These are phyloP conservation scores for Suillus weaverae DNA, from an alignment of 768 basidiomycete species.

Conservation along the genomic window DNA sequence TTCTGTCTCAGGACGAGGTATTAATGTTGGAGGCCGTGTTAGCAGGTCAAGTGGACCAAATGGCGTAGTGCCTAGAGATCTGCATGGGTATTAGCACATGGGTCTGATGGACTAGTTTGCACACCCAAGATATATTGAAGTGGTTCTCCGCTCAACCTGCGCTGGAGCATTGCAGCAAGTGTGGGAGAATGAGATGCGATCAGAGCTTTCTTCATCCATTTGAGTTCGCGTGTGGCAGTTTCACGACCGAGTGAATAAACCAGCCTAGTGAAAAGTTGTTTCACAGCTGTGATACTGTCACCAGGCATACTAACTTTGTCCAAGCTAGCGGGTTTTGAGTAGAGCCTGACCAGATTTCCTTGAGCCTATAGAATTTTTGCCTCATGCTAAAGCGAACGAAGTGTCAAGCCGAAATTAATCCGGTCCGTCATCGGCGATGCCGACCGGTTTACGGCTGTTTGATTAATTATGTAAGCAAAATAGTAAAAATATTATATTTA, in stretches of 20 bases:
- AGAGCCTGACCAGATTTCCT: not conserved
- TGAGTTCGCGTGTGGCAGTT: constrained; percentile 42
- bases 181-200: constrained; percentile 24
- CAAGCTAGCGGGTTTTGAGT: not conserved
- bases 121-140: constrained; percentile 89
- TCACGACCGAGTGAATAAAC: constrained; percentile 34
- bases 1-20: constrained; percentile 95
- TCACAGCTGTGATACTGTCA: constrained; percentile 7
- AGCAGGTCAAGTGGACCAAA: constrained; percentile 83
- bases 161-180: constrained; percentile 49
- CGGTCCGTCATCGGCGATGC: constrained; percentile 5
- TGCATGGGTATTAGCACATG: not conserved
- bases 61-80: constrained; percentile 64
- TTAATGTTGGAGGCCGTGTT: constrained; percentile 77
- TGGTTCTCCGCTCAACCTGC: constrained; percentile 71
- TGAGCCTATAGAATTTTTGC: constrained; percentile 14
- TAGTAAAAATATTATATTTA: constrained; percentile 1
- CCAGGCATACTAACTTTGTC: constrained; percentile 9
- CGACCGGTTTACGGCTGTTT: constrained; percentile 3
- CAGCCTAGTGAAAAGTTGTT: constrained; percentile 30
- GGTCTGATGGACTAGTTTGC: constrained; percentile 11
- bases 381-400: constrained; percentile 2
- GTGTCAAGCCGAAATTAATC: not conserved
- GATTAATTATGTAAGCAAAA: constrained; percentile 10
- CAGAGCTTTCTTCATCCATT: constrained; percentile 47